phyloP scores from a whole-genome alignment of 768 basidiomycete species.

The Xerocomus potaroensis region DNA sequence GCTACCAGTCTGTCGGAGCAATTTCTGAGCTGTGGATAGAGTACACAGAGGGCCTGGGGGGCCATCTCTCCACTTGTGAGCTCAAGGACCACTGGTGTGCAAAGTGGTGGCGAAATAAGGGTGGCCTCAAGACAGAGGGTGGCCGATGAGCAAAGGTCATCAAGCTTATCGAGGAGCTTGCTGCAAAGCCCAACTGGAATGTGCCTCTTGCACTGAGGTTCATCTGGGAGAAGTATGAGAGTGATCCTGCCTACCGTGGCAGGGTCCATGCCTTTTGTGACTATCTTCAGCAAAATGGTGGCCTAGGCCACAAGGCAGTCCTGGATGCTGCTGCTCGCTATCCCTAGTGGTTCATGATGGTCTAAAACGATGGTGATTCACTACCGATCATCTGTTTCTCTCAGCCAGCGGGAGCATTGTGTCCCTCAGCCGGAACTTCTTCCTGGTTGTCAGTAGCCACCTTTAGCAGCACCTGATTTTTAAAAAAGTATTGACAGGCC shows the following conservation, averaged over 20 bases:
- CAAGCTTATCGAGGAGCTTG: neutral
- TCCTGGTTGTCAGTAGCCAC: too few species aligned
- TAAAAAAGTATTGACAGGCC: too few species aligned
- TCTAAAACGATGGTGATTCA: too few species aligned
- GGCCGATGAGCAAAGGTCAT: neutral
- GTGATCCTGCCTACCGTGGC: neutral
- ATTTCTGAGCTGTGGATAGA: slow-evolving; percentile 30
- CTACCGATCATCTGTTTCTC: too few species aligned
- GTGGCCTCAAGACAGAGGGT: neutral
- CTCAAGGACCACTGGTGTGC: neutral
- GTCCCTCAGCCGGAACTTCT: too few species aligned
- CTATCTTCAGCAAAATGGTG: neutral
- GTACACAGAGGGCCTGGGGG: slow-evolving; percentile 24
- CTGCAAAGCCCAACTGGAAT: neutral
- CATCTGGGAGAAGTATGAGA: neutral
- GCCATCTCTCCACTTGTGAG: neutral
- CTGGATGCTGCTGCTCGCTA: neutral
- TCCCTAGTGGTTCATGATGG: too few species aligned
- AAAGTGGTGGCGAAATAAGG: neutral
- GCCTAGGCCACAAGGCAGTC: neutral
- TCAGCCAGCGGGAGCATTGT: too few species aligned
- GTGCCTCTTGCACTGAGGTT: neutral
- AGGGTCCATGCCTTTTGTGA: neutral
- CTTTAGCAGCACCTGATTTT: too few species aligned
- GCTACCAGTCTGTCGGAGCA: slow-evolving; percentile 6